Conservation (phyloP, 495 filamentous ascomycete species). For the Aspergillus bridgeri region DNA sequence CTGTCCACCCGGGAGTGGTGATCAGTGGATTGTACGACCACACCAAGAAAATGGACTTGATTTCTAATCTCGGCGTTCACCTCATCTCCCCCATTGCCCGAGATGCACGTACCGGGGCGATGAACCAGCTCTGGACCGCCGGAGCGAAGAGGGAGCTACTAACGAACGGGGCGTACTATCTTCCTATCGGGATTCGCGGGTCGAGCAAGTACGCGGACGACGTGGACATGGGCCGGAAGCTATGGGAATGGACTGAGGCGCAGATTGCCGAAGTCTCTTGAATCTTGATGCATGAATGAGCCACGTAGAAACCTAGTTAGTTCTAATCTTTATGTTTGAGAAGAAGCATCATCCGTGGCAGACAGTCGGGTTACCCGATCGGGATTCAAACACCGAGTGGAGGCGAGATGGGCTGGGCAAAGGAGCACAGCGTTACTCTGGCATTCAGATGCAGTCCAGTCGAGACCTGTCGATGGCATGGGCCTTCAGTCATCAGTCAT, state of each 20-base stretch:
- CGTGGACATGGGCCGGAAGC: slow-evolving; percentile 41
- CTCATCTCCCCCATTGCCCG: slow-evolving; percentile 24
- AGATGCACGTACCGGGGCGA: slow-evolving; percentile 44
- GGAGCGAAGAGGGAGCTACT: slow-evolving; percentile 30
- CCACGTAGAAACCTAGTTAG: background rate
- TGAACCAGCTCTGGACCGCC: slow-evolving; percentile 61
- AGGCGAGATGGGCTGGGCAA: slow-evolving; percentile 4
- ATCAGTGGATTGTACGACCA: slow-evolving; percentile 49
- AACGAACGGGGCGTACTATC: slow-evolving; percentile 54
- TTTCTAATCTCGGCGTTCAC: slow-evolving; percentile 26
- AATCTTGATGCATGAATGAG: too few relatives aligned
- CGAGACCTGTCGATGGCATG: too few relatives aligned
- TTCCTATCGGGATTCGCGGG: slow-evolving; percentile 47
- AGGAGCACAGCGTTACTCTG: too few relatives aligned
- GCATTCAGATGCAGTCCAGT: too few relatives aligned
- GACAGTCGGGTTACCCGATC: slow-evolving; percentile 8
- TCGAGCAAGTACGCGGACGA: slow-evolving; percentile 41
- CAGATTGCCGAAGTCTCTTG: slow-evolving; percentile 36
- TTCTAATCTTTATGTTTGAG: background rate
- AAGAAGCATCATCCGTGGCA: background rate
- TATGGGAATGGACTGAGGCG: slow-evolving; percentile 64
- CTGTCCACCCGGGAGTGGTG: slow-evolving; percentile 67
- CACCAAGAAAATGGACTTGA: slow-evolving; percentile 21
- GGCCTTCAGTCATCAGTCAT: too few relatives aligned
- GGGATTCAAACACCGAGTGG: slow-evolving; percentile 8